Base-by-base conservation (phyloP, 306 rosid species). In the Phaseolus lunatus region DNA sequence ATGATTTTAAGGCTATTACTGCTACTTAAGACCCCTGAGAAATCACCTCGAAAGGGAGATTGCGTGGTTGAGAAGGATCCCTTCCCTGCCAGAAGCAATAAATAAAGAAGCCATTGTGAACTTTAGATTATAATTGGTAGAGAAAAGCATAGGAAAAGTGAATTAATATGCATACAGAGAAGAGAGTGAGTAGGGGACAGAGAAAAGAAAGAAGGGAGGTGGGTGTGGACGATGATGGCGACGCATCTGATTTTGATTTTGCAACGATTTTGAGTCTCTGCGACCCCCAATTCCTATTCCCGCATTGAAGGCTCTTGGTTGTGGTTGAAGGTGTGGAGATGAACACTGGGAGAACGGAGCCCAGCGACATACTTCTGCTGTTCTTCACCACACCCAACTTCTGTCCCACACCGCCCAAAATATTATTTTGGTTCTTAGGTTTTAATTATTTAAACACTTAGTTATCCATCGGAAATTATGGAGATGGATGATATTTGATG, bases 51-150 rank as follows among this genome's bases (percentile, higher is more conserved):
- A 91, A 77, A 69, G 91, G 69, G 72, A 78, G 82, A 82, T 90
- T 94, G 39, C 97, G 93, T 43, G 88, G 91, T 76, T 53, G 72
- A 75, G 98, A 94, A 79, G 98, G 98, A 86, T 94, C 98, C 64
- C 89, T 91, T 52, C 68, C 90, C 98, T 91, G 78, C 58, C 58
- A 76, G 43, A 75, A 56, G 72, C 37, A 65, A 31, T 18, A 52
- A 37, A 45, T 35, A 37, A 61, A 1, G 47, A 54, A 70, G n/a
- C 50, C 12, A 33, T 26, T 15, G 22, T 41, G 64, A 57, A 57
- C 4, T 57, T 24, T 4, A 24, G 24, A 0, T 13, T 57, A 8
- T 2, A 39, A 39, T 9, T 39, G 44, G 12, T 39, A 39, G 44
- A 39, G 44, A 39, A 9, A 39, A 39, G 44, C 13, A 39, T 39